phyloP scores from a whole-genome alignment of 345 rosid genomes.

The Jatropha curcas region DNA sequence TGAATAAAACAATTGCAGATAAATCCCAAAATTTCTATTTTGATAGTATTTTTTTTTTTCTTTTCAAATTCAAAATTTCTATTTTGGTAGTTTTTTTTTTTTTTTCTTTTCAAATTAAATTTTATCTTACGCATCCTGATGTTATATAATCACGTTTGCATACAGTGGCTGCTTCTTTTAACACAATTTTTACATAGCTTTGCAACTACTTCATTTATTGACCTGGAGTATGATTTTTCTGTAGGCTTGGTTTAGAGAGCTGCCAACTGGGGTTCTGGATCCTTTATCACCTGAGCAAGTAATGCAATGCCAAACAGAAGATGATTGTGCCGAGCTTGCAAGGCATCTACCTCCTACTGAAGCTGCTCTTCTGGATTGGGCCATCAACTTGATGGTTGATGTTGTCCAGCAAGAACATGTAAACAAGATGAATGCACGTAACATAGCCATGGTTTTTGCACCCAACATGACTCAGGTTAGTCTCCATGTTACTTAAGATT shows the following conservation, averaged over 20 bases:
- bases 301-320: constrained; percentile 27
- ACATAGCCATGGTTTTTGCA: constrained; percentile 33
- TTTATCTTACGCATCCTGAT: neutral
- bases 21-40: neutral
- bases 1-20: neutral
- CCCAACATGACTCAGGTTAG: constrained; percentile 29
- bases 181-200: neutral
- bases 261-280: constrained; percentile 30
- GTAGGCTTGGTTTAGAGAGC: constrained; percentile 37
- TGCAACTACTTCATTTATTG: neutral
- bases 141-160: neutral
- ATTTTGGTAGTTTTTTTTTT: neutral
- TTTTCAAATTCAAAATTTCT: neutral
- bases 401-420: constrained; percentile 26
- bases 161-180: neutral
- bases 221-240: constrained; percentile 1
- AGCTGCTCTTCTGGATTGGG: constrained; percentile 31
- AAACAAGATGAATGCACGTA: constrained; percentile 33
- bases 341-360: constrained; percentile 28
- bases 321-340: constrained; percentile 21
- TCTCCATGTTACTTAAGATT: neutral
- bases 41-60: neutral
- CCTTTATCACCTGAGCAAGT: constrained; percentile 28
- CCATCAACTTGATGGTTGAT: constrained; percentile 29
- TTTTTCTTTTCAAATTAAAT: neutral